Evolutionary conservation across 495 filamentous ascomycete species (phyloP).

Genomic region (Xylaria curta): DNA sequence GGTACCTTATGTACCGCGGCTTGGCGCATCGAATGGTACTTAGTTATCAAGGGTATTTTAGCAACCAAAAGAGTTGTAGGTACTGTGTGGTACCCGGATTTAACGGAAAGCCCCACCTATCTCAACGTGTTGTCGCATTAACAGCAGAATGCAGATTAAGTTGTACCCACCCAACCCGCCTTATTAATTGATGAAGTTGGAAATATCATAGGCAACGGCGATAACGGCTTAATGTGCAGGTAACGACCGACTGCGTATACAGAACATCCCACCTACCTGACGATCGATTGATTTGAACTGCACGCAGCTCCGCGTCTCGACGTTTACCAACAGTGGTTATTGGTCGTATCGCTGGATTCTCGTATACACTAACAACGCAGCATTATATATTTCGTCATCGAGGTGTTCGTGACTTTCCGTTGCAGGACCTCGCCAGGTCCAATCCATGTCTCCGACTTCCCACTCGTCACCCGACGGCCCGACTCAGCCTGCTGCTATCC

Average conservation of each 20-base stretch:
- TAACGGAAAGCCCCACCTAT: constrained; percentile 7
- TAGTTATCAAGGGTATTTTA: too few relatives aligned
- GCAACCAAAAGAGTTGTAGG: not conserved
- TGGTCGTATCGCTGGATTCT: not conserved
- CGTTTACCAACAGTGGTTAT: not conserved
- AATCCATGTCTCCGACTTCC: constrained; percentile 40
- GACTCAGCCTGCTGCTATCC: constrained; percentile 32
- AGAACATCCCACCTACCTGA: not conserved
- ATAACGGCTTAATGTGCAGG: not conserved
- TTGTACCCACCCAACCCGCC: not conserved
- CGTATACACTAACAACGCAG: not conserved
- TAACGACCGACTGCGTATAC: too few relatives aligned
- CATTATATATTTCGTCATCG: not conserved
- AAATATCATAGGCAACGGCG: not conserved
- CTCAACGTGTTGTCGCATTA: not conserved
- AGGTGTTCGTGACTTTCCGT: constrained; percentile 40
- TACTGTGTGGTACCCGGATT: constrained; percentile 11
- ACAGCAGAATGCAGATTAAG: not conserved
- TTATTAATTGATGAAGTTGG: not conserved
- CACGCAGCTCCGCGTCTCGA: not conserved
- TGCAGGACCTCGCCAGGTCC: constrained; percentile 40
- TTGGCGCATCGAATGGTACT: too few relatives aligned
- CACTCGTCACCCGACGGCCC: constrained; percentile 33
- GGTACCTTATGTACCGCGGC: too few relatives aligned
- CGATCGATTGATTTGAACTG: too few relatives aligned